Evolutionary conservation across 352 stramenopile species (phyloP).

Genomic region (Phytophthora pluvialis): DNA sequence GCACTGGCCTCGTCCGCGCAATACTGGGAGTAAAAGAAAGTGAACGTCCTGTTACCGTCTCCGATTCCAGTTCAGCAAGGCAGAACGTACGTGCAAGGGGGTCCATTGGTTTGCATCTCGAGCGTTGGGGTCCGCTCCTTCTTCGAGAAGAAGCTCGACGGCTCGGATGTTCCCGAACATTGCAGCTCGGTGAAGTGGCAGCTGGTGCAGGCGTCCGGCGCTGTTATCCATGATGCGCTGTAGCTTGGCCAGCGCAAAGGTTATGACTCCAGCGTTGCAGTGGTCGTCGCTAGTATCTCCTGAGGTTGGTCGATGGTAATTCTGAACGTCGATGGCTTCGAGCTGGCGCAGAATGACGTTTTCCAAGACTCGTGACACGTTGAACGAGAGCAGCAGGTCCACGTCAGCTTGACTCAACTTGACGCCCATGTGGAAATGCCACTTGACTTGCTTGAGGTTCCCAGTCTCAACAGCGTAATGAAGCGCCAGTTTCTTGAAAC

Average conservation of each 20-base stretch:
- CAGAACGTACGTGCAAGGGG: conserved; percentile 53
- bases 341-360: conserved; percentile 45
- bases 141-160: conserved; percentile 47
- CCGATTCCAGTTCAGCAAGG: neutral
- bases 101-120: conserved; percentile 69
- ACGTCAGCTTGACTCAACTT: conserved; percentile 42
- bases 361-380: conserved; percentile 31
- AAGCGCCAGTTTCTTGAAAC: conserved; percentile 50
- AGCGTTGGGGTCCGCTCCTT: conserved; percentile 41
- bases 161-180: conserved; percentile 55
- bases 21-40: conserved; percentile 39
- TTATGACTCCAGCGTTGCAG: conserved; percentile 43
- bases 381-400: conserved; percentile 41
- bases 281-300: neutral
- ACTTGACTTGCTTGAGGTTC: conserved; percentile 50
- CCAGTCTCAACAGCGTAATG: conserved; percentile 52
- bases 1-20: conserved; percentile 46
- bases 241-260: conserved; percentile 47
- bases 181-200: conserved; percentile 51
- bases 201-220: conserved; percentile 38
- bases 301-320: conserved; percentile 19
- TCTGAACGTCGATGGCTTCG: conserved; percentile 45
- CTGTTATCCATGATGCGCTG: conserved; percentile 28
- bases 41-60: neutral
- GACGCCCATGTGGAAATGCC: conserved; percentile 42